phyloP scores from a whole-genome alignment of 2,329 filamentous ascomycete species.

The Helotiales sp. region DNA sequence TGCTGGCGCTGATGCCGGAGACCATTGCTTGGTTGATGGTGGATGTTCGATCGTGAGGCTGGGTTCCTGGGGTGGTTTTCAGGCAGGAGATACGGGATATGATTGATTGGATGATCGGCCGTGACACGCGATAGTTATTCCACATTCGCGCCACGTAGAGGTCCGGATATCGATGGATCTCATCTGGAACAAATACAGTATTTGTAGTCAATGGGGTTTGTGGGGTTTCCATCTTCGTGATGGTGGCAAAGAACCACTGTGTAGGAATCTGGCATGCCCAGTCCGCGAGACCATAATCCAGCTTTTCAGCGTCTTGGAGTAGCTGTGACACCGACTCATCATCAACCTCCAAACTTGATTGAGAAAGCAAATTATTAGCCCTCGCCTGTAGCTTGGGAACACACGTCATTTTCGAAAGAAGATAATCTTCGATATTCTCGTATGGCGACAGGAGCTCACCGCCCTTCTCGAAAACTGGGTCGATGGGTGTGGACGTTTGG shows the following conservation, averaged over 20 bases:
- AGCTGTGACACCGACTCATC: slow-evolving; percentile 10
- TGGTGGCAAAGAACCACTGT: slow-evolving; percentile 15
- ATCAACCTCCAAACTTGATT: background rate
- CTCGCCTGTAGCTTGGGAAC: slow-evolving; percentile 22
- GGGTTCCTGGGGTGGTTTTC: background rate
- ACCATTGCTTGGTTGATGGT: slow-evolving; percentile 15
- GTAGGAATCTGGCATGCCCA: slow-evolving; percentile 20
- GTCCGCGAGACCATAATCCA: slow-evolving; percentile 23
- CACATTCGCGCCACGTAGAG: slow-evolving; percentile 25
- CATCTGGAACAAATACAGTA: slow-evolving; percentile 19
- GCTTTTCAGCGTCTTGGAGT: slow-evolving; percentile 12
- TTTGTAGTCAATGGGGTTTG: background rate
- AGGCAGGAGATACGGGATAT: slow-evolving; percentile 13
- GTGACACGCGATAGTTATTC: slow-evolving; percentile 27
- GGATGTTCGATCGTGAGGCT: background rate
- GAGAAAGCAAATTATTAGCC: slow-evolving; percentile 16
- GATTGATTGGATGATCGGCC: slow-evolving; percentile 29
- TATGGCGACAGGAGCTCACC: background rate
- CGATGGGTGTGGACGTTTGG: slow-evolving; percentile 21
- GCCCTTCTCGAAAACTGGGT: slow-evolving; percentile 20
- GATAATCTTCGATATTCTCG: slow-evolving; percentile 26
- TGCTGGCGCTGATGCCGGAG: slow-evolving; percentile 24
- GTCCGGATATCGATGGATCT: slow-evolving; percentile 24
- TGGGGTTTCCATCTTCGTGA: background rate
- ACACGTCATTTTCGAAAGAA: slow-evolving; percentile 26